phyloP scores from a whole-genome alignment of 257 asterid genomes.

The Galeopsis tetrahit region DNA sequence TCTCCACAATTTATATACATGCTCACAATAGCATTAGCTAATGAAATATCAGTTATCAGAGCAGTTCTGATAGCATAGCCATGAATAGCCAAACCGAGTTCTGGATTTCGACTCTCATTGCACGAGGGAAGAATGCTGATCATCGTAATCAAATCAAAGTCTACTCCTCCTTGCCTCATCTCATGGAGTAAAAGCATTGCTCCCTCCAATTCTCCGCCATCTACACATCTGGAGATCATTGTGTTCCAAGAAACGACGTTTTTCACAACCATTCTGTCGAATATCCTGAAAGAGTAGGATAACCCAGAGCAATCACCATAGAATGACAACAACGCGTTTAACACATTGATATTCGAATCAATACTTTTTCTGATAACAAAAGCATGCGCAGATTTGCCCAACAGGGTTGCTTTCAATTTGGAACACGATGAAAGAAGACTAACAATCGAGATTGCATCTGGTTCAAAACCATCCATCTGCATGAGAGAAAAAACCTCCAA shows the following conservation, averaged over 20 bases:
- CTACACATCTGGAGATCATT: slow-evolving; percentile 58
- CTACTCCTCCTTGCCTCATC: slow-evolving; percentile 50
- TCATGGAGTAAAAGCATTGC: slow-evolving; percentile 48
- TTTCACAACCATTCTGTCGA: slow-evolving; percentile 43
- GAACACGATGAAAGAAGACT: slow-evolving; percentile 64
- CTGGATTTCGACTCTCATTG: slow-evolving; percentile 32
- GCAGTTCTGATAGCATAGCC: slow-evolving; percentile 47
- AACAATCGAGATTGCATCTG: slow-evolving; percentile 57
- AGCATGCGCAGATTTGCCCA: slow-evolving; percentile 67
- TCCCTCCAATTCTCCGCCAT: slow-evolving; percentile 42
- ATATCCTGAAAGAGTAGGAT: slow-evolving; percentile 48
- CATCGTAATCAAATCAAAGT: slow-evolving; percentile 55
- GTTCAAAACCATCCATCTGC: slow-evolving; percentile 58
- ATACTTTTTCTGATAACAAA: slow-evolving; percentile 50
- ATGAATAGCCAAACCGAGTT: slow-evolving; percentile 56
- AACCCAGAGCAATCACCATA: slow-evolving; percentile 41
- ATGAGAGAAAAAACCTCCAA: slow-evolving; percentile 48
- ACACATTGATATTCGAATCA: slow-evolving; percentile 41
- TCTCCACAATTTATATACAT: slow-evolving; percentile 61
- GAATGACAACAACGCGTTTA: slow-evolving; percentile 58
- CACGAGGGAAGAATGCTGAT: slow-evolving; percentile 59
- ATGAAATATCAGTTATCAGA: slow-evolving; percentile 41
- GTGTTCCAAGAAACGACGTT: slow-evolving; percentile 62
- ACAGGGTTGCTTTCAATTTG: slow-evolving; percentile 40
- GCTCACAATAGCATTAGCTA: slow-evolving; percentile 66